A percentile compares a stretch with the other conserved stretches of the same genome.
Evolutionary conservation across 2,329 filamentous ascomycete genomes (phyloP).

Genomic region (Cordyceps pruinosa): DNA sequence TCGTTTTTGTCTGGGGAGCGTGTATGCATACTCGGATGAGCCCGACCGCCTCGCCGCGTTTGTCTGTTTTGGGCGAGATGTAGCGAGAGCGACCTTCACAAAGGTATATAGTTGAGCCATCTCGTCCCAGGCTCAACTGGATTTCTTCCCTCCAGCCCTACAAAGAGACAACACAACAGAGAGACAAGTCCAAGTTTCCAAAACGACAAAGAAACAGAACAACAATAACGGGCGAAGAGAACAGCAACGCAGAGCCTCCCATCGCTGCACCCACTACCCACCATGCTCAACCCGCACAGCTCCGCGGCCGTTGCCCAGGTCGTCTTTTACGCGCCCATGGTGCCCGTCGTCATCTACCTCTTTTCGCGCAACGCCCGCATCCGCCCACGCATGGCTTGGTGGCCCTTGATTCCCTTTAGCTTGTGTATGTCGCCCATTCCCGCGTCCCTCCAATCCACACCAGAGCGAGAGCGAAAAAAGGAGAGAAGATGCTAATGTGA

Average conservation of each 20-base stretch:
- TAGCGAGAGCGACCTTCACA: background rate
- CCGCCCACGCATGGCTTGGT: conserved; percentile 23
- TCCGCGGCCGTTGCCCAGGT: conserved; percentile 21
- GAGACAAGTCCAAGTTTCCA: background rate
- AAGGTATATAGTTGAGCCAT: background rate
- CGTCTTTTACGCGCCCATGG: conserved; percentile 22
- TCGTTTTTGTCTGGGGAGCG: background rate
- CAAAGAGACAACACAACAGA: background rate
- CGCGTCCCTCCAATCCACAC: background rate
- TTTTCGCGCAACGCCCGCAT: conserved; percentile 22
- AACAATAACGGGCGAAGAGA: no score
- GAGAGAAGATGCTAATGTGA: background rate
- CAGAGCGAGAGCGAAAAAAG: background rate
- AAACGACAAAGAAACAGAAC: background rate
- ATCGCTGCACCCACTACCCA: background rate
- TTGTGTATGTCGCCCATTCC: conserved; percentile 14
- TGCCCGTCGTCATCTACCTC: conserved; percentile 19
- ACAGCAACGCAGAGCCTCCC: background rate
- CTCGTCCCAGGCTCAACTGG: no score
- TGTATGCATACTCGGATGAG: background rate
- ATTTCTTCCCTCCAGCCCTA: background rate
- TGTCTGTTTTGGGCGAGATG: background rate
- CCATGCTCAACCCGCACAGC: conserved; percentile 17
- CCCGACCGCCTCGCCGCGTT: background rate
- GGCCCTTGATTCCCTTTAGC: conserved; percentile 20